Percentiles rank a stretch among this genome's conserved stretches.
These are phyloP conservation scores for Pichia sp. DNA, from an alignment of 1,139 yeast species.

Conservation along the genomic window DNA sequence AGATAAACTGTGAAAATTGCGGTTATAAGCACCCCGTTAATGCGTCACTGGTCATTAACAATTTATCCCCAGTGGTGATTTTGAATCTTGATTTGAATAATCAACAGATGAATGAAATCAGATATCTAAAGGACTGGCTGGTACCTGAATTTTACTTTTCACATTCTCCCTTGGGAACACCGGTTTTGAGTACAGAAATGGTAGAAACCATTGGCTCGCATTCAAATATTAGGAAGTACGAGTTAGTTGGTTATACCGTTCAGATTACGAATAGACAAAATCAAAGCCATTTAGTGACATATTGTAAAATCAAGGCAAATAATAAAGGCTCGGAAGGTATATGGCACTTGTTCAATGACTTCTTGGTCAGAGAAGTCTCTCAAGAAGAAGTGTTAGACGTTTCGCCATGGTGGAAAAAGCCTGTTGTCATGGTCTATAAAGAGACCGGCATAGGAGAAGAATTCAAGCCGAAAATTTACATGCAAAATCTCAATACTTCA, in stretches of 20 bases:
- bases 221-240: conserved; percentile 31
- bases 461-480: conserved; percentile 36
- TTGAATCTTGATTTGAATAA: conserved; percentile 49
- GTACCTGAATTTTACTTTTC: conserved; percentile 43
- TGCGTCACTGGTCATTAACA: conserved; percentile 38
- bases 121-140: conserved; percentile 47
- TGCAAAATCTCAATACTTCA: conserved; percentile 43
- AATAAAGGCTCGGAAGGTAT: conserved; percentile 20
- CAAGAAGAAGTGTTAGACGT: conserved; percentile 65
- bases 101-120: conserved; percentile 39
- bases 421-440: conserved; percentile 66
- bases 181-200: conserved; percentile 19
- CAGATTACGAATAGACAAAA: conserved; percentile 54
- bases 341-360: conserved; percentile 91
- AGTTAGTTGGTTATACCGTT: conserved; percentile 60
- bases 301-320: conserved; percentile 20
- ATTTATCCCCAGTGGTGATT: conserved; percentile 60
- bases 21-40: conserved; percentile 45
- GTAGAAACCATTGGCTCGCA: conserved; percentile 24
- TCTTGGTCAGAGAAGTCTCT: conserved; percentile 70
- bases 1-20: conserved; percentile 45
- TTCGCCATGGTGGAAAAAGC: conserved; percentile 72
- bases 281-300: conserved; percentile 54
- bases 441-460: conserved; percentile 29
- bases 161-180: conserved; percentile 18